Conservation (phyloP, 2,329 filamentous ascomycete species). For the Monosporascus sp. region DNA sequence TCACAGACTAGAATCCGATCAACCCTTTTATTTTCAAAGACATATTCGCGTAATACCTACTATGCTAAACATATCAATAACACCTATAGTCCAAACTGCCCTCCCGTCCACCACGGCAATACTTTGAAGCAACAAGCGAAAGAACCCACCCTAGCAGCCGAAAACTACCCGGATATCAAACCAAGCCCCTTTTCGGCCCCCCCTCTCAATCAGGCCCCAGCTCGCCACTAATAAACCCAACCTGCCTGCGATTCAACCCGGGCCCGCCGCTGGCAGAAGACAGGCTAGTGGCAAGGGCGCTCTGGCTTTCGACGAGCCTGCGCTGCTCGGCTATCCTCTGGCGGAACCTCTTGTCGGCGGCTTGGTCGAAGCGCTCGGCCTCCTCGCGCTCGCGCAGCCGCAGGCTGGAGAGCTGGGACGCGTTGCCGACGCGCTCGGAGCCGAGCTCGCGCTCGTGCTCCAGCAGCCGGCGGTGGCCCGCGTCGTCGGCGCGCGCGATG, state of each 20-base stretch:
- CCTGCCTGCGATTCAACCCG: constrained; percentile 38
- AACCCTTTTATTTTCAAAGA: too few species aligned
- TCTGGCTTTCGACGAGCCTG: constrained; percentile 43
- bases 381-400: constrained; percentile 46
- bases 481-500: constrained; percentile 42
- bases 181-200: too few species aligned
- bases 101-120: too few species aligned
- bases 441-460: constrained; percentile 45
- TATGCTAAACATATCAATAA: too few species aligned
- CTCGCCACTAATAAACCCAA: constrained; percentile 52
- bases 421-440: constrained; percentile 41
- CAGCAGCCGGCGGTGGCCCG: constrained; percentile 37
- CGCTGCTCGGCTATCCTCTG: constrained; percentile 45
- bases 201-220: constrained; percentile 25
- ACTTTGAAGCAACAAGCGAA: too few species aligned
- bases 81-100: too few species aligned
- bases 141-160: background rate
- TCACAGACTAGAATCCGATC: too few species aligned
- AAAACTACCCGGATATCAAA: too few species aligned
- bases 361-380: constrained; percentile 42
- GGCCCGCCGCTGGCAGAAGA: constrained; percentile 20
- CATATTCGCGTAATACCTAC: too few species aligned
- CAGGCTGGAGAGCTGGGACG: constrained; percentile 44
- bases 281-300: constrained; percentile 31
- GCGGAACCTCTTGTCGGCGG: constrained; percentile 40